Evolutionary conservation across 345 rosid species (phyloP).

Genomic region (Mercurialis annua): DNA sequence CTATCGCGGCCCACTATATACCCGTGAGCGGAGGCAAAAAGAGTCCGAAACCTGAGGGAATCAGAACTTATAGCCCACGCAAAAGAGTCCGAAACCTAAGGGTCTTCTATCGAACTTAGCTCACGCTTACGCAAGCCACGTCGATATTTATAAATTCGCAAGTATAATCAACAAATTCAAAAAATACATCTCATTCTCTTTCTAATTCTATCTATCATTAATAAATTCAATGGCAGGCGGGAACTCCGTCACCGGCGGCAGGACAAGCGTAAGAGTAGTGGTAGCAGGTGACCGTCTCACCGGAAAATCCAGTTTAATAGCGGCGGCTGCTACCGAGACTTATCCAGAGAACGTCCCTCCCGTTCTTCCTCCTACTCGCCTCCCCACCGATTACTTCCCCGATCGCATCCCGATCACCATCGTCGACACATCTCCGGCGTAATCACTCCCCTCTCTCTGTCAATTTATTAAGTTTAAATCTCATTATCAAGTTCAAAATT

Average conservation of each 20-base stretch:
- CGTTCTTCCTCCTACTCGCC: slow-evolving; percentile 65
- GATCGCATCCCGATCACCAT: slow-evolving; percentile 72
- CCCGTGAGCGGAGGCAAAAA: too few species aligned
- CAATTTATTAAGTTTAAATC: background rate
- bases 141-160: too few species aligned
- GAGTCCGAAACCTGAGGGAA: too few species aligned
- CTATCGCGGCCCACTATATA: too few species aligned
- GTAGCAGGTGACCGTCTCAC: slow-evolving; percentile 75
- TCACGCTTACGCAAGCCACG: background rate
- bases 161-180: too few species aligned
- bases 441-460: background rate
- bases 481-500: background rate
- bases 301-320: slow-evolving; percentile 74
- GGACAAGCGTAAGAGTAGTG: slow-evolving; percentile 56
- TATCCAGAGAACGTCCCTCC: slow-evolving; percentile 60
- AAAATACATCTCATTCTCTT: too few species aligned
- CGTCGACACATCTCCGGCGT: slow-evolving; percentile 82
- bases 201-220: too few species aligned
- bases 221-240: slow-evolving; percentile 40
- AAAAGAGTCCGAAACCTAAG: too few species aligned
- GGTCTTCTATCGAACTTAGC: background rate
- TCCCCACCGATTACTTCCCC: slow-evolving; percentile 67
- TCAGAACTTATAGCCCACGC: too few species aligned
- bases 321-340: slow-evolving; percentile 61
- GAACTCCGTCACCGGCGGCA: slow-evolving; percentile 39